These are phyloP conservation scores for Mucuna pruriens DNA, from an alignment of 306 rosid genomes.

Conservation along the genomic window DNA sequence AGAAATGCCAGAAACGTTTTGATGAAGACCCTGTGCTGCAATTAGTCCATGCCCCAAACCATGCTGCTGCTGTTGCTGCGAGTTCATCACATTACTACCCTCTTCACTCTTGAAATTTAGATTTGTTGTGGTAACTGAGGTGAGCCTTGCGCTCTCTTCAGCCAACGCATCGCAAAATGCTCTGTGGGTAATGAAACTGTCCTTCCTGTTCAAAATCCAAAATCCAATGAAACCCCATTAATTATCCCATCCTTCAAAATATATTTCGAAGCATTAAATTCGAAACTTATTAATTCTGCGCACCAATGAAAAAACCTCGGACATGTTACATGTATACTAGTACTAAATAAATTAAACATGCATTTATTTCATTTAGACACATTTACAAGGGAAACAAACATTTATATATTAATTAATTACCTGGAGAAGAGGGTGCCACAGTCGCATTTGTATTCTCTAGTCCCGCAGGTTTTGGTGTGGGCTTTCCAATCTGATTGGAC, in stretches of 20 bases:
- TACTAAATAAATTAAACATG: too few relatives aligned
- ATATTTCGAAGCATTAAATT: slow-evolving; percentile 48
- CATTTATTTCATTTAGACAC: slow-evolving; percentile 42
- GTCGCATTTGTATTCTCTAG: slow-evolving; percentile 92
- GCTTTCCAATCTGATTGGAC: slow-evolving; percentile 99
- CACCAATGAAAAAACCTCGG: slow-evolving; percentile 40
- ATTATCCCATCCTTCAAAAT: slow-evolving; percentile 37
- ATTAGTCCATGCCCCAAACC: slow-evolving; percentile 43
- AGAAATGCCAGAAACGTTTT: slow-evolving; percentile 45
- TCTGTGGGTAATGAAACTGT: slow-evolving; percentile 95
- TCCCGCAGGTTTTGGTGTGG: slow-evolving; percentile 93
- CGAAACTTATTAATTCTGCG: slow-evolving; percentile 29
- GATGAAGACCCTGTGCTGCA: slow-evolving; percentile 28
- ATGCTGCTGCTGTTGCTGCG: too few relatives aligned
- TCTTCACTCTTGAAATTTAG: slow-evolving; percentile 72
- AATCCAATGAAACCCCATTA: slow-evolving; percentile 34
- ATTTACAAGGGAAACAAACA: background rate
- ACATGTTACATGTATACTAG: slow-evolving; percentile 30
- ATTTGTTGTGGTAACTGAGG: slow-evolving; percentile 59
- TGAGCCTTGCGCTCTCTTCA: slow-evolving; percentile 86
- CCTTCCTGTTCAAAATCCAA: slow-evolving; percentile 65
- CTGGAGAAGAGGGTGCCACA: slow-evolving; percentile 97
- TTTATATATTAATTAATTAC: slow-evolving; percentile 36
- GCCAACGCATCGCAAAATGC: slow-evolving; percentile 98
- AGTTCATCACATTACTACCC: slow-evolving; percentile 18